A percentile compares a stretch with the other conserved stretches of the same genome.
Conservation (phyloP, 495 filamentous ascomycete species). For the Pseudoneurospora amorphoporcata region DNA sequence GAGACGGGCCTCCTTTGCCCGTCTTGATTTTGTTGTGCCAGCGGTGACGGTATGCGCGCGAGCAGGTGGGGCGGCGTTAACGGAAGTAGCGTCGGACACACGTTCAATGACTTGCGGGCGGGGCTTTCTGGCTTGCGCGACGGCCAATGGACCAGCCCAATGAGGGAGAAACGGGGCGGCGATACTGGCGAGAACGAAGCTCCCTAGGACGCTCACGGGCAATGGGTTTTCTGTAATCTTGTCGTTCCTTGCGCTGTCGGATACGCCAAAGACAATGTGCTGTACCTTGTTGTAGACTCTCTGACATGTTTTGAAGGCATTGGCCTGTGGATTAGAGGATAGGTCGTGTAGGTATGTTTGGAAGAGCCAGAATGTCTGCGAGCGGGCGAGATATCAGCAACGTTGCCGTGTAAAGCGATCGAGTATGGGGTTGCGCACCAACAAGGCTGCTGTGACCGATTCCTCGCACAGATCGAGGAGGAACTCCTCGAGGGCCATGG, state of each 20-base stretch:
- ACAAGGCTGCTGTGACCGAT: conserved; percentile 63
- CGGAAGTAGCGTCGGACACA: conserved; percentile 33
- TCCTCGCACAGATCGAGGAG: conserved; percentile 70
- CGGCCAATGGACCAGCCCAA: conserved; percentile 59
- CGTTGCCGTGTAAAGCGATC: neutral
- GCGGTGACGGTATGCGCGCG: conserved; percentile 54
- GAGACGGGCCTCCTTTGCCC: conserved; percentile 33
- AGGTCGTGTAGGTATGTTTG: conserved; percentile 73
- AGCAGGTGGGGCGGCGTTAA: conserved; percentile 40
- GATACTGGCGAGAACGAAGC: conserved; percentile 57
- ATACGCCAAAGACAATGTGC: conserved; percentile 62
- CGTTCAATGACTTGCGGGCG: conserved; percentile 31
- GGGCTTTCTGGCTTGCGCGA: conserved; percentile 63
- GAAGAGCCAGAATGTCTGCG: conserved; percentile 73
- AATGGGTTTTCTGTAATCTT: conserved; percentile 66
- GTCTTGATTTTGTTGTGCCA: conserved; percentile 33
- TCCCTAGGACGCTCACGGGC: conserved; percentile 60
- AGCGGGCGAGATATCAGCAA: conserved; percentile 5
- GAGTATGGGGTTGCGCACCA: conserved; percentile 39
- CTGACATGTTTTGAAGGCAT: conserved; percentile 61
- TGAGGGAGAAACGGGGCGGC: conserved; percentile 42
- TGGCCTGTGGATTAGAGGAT: conserved; percentile 53
- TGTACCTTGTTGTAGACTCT: conserved; percentile 73
- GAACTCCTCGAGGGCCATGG: conserved; percentile 74
- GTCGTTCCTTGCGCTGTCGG: conserved; percentile 50